Base-by-base conservation (phyloP, 2,329 filamentous ascomycete species). In the Aspergillus felis region DNA sequence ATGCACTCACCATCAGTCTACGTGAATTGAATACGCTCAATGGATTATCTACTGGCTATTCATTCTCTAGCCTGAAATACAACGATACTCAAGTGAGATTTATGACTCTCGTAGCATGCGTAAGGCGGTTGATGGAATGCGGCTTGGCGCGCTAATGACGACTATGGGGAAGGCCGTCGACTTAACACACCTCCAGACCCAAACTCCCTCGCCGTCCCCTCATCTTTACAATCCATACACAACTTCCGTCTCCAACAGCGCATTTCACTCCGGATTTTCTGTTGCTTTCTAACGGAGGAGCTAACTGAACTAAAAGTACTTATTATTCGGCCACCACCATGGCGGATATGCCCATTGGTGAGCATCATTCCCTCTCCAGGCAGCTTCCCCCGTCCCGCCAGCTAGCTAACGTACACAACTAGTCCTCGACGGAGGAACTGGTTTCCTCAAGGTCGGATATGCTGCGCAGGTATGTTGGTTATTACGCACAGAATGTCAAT, bases 361-460 rank as follows among this genome's bases (percentile, higher is more conserved):
- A 63, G 66, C 64, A 57, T 50, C 55, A 57, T 58, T 53, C 58
- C 58, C 61, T 62, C 47, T 55, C 61, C 61, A 58, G 57, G 58
- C 56, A 57, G 59, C 61, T 63, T 61, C 57, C 64, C 64, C 62
- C 52, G 54, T 59, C 57, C 57, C 60, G 38, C 46, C 52, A 51
- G 38, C 53, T 58, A 64, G 66, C 69, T 74, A 68, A 73, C 69
- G 54, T 62, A 60, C 58, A 61, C 56, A 35, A 50, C 49, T 75
- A 97, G 94, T 99, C 75, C 93, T 99, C 84, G 94, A 99, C 84
- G 94, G 94, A 84, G 94, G 94, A 79, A 99, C 94, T 75, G 94
- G 94, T 79, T 99, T 99, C 84, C 89, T 99, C 78, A 99, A 99
- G 81, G 94, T 96, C 80, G 94, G 94, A 77, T 99, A 97, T 82